A percentile compares a stretch with the other conserved stretches of the same genome.
phyloP scores from a whole-genome alignment of 352 stramenopile species.

The Phytophthora megakarya region DNA sequence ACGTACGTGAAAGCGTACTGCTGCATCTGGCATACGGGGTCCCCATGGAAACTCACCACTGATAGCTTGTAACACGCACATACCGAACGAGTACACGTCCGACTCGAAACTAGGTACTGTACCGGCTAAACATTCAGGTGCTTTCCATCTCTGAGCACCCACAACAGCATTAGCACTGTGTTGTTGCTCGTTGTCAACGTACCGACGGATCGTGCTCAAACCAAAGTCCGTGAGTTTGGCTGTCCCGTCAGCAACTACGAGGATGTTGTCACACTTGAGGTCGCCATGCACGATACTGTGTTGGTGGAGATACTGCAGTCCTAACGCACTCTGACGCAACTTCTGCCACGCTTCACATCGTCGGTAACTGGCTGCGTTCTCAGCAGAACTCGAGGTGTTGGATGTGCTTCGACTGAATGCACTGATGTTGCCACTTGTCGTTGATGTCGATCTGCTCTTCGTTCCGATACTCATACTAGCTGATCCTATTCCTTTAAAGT shows the following conservation, averaged over 20 bases:
- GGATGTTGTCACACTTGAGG: conserved; percentile 50
- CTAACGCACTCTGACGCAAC: conserved; percentile 31
- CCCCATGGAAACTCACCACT: conserved; percentile 38
- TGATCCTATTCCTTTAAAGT: not conserved
- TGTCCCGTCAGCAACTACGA: conserved; percentile 35
- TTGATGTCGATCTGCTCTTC: conserved; percentile 18
- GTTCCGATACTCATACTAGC: conserved; percentile 5
- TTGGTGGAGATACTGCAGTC: conserved; percentile 41
- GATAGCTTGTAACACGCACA: conserved; percentile 40
- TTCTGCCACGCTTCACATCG: conserved; percentile 36
- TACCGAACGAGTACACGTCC: conserved; percentile 44
- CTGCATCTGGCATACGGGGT: conserved; percentile 29
- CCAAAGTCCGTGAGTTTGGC: conserved; percentile 45
- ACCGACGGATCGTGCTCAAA: conserved; percentile 31
- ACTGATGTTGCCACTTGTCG: conserved; percentile 15
- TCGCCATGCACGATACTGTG: conserved; percentile 44
- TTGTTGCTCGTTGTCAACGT: conserved; percentile 20
- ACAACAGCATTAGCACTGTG: conserved; percentile 4
- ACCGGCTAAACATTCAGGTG: conserved; percentile 32
- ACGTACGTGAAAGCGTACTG: conserved; percentile 37
- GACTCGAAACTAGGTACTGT: conserved; percentile 31
- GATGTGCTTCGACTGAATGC: conserved; percentile 24
- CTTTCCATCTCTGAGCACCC: conserved; percentile 37
- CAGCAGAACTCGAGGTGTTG: conserved; percentile 16
- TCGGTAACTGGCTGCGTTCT: conserved; percentile 10